phyloP scores from a whole-genome alignment of 305 asterid species.

The Plantago coronopus region DNA sequence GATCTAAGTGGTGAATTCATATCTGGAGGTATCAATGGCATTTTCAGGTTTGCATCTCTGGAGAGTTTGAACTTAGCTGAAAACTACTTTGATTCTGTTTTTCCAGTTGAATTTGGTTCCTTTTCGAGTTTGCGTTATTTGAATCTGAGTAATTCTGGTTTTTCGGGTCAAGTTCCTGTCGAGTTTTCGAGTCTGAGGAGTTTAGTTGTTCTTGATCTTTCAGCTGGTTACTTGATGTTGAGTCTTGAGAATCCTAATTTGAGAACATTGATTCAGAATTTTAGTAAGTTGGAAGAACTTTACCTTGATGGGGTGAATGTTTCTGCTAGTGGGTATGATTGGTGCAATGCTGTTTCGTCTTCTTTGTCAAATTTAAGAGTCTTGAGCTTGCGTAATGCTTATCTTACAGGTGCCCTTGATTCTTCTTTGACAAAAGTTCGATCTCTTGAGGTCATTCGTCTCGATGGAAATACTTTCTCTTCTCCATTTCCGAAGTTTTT shows the following conservation, averaged over 20 bases:
- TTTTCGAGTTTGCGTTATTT: slow-evolving; percentile 35
- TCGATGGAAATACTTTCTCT: slow-evolving; percentile 43
- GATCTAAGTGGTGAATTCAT: slow-evolving; percentile 50
- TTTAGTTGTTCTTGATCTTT: slow-evolving; percentile 54
- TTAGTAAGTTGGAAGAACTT: slow-evolving; percentile 34
- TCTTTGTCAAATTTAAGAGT: slow-evolving; percentile 42
- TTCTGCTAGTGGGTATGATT: slow-evolving; percentile 35
- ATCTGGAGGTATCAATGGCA: slow-evolving; percentile 31
- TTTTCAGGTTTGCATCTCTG: slow-evolving; percentile 39
- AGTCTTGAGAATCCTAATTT: slow-evolving; percentile 38
- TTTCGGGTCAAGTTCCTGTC: slow-evolving; percentile 45
- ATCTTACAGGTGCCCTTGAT: slow-evolving; percentile 37
- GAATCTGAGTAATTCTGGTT: slow-evolving; percentile 42
- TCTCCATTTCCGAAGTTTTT: slow-evolving; percentile 36
- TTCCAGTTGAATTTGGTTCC: slow-evolving; percentile 39
- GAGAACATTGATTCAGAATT: slow-evolving; percentile 30
- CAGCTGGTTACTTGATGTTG: slow-evolving; percentile 20
- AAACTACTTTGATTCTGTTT: slow-evolving; percentile 27
- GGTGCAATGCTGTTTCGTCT: slow-evolving; percentile 46
- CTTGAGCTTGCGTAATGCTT: slow-evolving; percentile 44
- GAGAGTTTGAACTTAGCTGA: slow-evolving; percentile 42
- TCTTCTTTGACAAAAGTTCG: slow-evolving; percentile 38
- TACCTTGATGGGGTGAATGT: slow-evolving; percentile 48
- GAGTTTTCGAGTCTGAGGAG: slow-evolving; percentile 42
- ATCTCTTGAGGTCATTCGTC: slow-evolving; percentile 41